phyloP scores from a whole-genome alignment of 192 early-diverging fungal genomes.

The Backusella liffmaniae region DNA sequence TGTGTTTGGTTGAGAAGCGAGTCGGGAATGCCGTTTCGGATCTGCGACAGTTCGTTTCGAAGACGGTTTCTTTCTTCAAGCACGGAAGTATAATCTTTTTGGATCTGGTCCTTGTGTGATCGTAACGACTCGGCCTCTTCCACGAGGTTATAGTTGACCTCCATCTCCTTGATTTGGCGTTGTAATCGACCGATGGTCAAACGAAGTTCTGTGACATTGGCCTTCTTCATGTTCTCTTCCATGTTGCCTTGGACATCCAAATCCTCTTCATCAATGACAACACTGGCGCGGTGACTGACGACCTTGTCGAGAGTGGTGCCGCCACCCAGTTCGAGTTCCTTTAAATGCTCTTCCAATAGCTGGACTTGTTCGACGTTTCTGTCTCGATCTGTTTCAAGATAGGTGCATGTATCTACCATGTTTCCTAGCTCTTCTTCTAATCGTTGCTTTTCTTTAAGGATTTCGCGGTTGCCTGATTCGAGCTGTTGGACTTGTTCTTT shows the following conservation, averaged over 20 bases:
- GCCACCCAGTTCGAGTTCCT: conserved; percentile 76
- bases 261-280: conserved; percentile 18
- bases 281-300: conserved; percentile 25
- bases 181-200: conserved; percentile 32
- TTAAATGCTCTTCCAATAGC: conserved; percentile 75
- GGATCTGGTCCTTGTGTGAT: conserved; percentile 22
- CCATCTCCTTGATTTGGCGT: conserved; percentile 33
- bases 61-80: conserved; percentile 28
- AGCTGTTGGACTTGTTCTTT: conserved; percentile 77
- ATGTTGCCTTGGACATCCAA: conserved; percentile 8
- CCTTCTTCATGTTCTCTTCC: conserved; percentile 34
- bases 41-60: conserved; percentile 24
- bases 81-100: conserved; percentile 14
- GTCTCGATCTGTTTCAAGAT: conserved; percentile 61
- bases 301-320: conserved; percentile 20
- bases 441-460: conserved; percentile 68
- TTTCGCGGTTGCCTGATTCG: conserved; percentile 63
- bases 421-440: conserved; percentile 68
- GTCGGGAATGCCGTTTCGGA: conserved; percentile 35
- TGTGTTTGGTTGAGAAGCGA: conserved; percentile 35
- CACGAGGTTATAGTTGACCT: neutral
- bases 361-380: conserved; percentile 76
- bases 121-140: conserved; percentile 13
- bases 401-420: conserved; percentile 56
- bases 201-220: conserved; percentile 32